phyloP scores from a whole-genome alignment of 805 yeast genomes.

The Hanseniaspora taiwanica region DNA sequence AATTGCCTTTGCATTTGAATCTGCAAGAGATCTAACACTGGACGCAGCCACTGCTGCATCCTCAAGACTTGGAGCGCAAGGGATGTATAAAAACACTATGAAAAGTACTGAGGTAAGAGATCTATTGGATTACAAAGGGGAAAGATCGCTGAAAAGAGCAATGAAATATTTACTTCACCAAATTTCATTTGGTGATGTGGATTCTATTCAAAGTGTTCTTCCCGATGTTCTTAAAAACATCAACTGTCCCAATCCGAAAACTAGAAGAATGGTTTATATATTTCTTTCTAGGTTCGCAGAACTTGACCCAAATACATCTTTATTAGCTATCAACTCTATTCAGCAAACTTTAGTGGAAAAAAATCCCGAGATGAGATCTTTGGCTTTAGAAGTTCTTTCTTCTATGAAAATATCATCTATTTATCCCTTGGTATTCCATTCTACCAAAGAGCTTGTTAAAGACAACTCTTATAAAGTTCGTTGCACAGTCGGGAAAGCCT shows the following conservation, averaged over 20 bases:
- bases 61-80: conserved; percentile 32
- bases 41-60: conserved; percentile 66
- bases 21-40: conserved; percentile 64
- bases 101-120: conserved; percentile 55
- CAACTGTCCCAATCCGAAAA: conserved; percentile 48
- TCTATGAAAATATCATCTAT: conserved; percentile 77
- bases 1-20: conserved; percentile 60
- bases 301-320: conserved; percentile 75
- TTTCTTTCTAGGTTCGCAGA: conserved; percentile 70
- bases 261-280: conserved; percentile 63
- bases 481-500: conserved; percentile 46
- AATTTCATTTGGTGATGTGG: conserved; percentile 28
- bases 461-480: conserved; percentile 76
- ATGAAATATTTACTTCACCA: conserved; percentile 40
- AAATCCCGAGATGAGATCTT: conserved; percentile 51
- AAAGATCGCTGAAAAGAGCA: conserved; percentile 49
- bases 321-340: conserved; percentile 79
- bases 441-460: conserved; percentile 49
- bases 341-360: conserved; percentile 71
- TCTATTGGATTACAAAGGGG: conserved; percentile 53
- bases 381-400: conserved; percentile 66
- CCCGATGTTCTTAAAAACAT: conserved; percentile 84
- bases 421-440: conserved; percentile 61
- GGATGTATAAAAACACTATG: conserved; percentile 19
- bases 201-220: conserved; percentile 26